A percentile compares a stretch with the other conserved stretches of the same genome.
These are phyloP conservation scores for Endotrypanum monterogeii DNA, from an alignment of 208 protist genomes.

Conservation along the genomic window DNA sequence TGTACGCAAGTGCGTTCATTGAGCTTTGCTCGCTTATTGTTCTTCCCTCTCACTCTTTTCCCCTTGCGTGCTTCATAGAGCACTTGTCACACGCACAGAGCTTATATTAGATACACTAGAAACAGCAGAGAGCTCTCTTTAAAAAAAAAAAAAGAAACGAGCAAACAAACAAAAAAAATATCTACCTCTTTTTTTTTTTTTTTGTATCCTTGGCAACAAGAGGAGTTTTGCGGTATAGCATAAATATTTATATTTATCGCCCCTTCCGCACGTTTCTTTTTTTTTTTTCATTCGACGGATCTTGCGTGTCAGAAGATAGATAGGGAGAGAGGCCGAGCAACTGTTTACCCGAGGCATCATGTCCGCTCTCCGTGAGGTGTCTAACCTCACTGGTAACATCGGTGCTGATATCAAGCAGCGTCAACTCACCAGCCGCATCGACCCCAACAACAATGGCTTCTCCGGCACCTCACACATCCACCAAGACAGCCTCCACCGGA, in stretches of 20 bases:
- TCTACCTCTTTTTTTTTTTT: too few species aligned
- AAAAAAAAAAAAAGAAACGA: too few species aligned
- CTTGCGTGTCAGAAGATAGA: not conserved
- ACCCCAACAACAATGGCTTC: slow-evolving; percentile 30
- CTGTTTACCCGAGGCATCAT: slow-evolving; percentile 11
- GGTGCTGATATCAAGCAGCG: slow-evolving; percentile 55
- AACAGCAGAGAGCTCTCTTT: too few species aligned
- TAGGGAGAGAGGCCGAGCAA: not conserved
- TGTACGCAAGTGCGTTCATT: too few species aligned
- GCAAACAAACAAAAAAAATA: too few species aligned
- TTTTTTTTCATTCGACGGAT: slow-evolving; percentile 7
- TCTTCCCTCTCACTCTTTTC: not conserved
- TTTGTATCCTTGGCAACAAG: too few species aligned
- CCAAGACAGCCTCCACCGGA: slow-evolving; percentile 28
- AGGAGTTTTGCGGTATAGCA: too few species aligned
- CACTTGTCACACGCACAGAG: not conserved
- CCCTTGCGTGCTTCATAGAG: not conserved
- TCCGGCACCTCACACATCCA: slow-evolving; percentile 10
- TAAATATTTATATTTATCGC: not conserved
- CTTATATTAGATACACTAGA: not conserved
- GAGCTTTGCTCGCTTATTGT: too few species aligned
- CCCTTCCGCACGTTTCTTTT: slow-evolving; percentile 1
- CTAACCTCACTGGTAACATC: slow-evolving; percentile 34
- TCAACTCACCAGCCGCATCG: slow-evolving; percentile 39
- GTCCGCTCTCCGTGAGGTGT: slow-evolving; percentile 67